Percentiles rank a stretch among this genome's conserved stretches.
phyloP scores from a whole-genome alignment of 495 filamentous ascomycete genomes.

The Penicillium simplicissimum region DNA sequence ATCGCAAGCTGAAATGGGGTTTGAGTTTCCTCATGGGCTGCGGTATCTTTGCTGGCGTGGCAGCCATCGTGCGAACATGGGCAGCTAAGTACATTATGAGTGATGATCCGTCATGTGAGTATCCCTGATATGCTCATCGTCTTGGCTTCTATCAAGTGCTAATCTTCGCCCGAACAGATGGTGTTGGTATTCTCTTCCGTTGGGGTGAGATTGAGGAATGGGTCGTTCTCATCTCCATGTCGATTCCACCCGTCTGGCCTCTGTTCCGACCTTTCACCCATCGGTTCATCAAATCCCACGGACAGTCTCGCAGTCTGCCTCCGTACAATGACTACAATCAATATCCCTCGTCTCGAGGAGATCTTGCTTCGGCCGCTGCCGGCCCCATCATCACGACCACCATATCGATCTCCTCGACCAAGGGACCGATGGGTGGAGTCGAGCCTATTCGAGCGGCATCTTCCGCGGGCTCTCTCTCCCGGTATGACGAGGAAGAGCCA shows the following conservation, averaged over 20 bases:
- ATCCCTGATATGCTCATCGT: not conserved
- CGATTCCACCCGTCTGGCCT: conserved; percentile 31
- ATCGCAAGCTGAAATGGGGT: conserved; percentile 31
- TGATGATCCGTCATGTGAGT: conserved; percentile 28
- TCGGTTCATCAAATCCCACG: conserved; percentile 26
- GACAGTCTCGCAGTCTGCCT: conserved; percentile 12
- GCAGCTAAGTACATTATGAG: conserved; percentile 26
- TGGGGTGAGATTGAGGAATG: conserved; percentile 34
- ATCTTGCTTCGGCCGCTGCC: not conserved
- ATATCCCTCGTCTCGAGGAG: conserved; percentile 7
- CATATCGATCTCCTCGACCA: conserved; percentile 18
- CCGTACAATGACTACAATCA: conserved; percentile 6
- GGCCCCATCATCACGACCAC: conserved; percentile 19
- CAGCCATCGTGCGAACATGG: conserved; percentile 31
- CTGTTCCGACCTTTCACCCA: conserved; percentile 28
- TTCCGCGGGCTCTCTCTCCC: conserved; percentile 7
- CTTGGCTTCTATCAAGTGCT: not conserved
- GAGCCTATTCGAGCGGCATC: conserved; percentile 8
- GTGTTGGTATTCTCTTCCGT: conserved; percentile 24
- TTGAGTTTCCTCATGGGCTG: conserved; percentile 31
- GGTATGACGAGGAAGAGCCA: conserved; percentile 12
- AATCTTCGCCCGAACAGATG: conserved; percentile 15
- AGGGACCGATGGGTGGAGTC: conserved; percentile 1
- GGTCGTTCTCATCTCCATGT: conserved; percentile 33
- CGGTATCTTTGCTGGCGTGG: conserved; percentile 28